phyloP scores from a whole-genome alignment of 176 grass and related monocot genomes.

The Poa pratensis region DNA sequence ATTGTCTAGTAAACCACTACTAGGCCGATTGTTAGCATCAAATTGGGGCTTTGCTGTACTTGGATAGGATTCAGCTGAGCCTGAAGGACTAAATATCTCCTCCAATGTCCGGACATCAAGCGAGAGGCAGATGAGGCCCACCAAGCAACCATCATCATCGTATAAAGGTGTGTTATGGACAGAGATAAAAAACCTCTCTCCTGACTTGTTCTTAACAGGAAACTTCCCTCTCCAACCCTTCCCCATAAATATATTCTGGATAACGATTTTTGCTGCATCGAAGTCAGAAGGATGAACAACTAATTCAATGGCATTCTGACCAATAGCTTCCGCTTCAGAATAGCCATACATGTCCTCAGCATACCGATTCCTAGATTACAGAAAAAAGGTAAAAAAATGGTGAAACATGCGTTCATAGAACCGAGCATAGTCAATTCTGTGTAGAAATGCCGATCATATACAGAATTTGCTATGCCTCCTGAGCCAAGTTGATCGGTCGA shows the following conservation, averaged over 20 bases:
- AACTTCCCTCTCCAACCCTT: slow-evolving; percentile 93
- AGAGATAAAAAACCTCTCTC: slow-evolving; percentile 66
- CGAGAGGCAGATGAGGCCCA: slow-evolving; percentile 85
- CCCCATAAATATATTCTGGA: slow-evolving; percentile 66
- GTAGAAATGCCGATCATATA: not conserved
- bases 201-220: slow-evolving; percentile 74
- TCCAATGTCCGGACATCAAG: slow-evolving; percentile 63
- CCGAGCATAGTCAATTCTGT: not conserved
- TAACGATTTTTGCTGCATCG: slow-evolving; percentile 53
- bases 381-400: not conserved
- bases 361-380: slow-evolving; percentile 68
- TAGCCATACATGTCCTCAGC: slow-evolving; percentile 77
- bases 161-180: slow-evolving; percentile 79
- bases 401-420: slow-evolving; percentile 9
- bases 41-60: slow-evolving; percentile 21
- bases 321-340: slow-evolving; percentile 75
- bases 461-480: not conserved
- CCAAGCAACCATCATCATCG: slow-evolving; percentile 75
- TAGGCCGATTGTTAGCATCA: slow-evolving; percentile 31
- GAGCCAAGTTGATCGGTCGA: not conserved
- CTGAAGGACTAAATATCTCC: slow-evolving; percentile 43
- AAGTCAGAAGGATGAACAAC: slow-evolving; percentile 61
- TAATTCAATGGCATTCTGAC: slow-evolving; percentile 61
- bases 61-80: slow-evolving; percentile 32
- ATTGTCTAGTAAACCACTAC: slow-evolving; percentile 27